Evolutionary conservation across 2,329 filamentous ascomycete species (phyloP).

Genomic region (Pseudogymnoascus sp.): DNA sequence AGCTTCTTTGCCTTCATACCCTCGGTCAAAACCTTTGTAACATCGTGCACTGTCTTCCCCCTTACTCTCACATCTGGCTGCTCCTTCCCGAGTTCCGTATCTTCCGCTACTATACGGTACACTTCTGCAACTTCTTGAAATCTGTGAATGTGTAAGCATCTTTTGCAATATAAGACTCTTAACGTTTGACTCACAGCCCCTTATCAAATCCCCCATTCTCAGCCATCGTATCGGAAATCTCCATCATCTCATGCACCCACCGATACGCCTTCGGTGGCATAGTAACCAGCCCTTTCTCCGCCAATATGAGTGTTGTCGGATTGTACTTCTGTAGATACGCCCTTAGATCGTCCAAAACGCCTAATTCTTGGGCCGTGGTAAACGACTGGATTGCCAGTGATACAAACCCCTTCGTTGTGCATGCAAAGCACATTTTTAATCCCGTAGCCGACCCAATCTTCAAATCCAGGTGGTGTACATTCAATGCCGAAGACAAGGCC

Average conservation of each 20-base stretch:
- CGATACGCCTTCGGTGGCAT: constrained; percentile 67
- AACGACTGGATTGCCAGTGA: constrained; percentile 61
- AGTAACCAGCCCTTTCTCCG: constrained; percentile 43
- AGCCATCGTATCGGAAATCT: constrained; percentile 58
- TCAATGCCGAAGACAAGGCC: constrained; percentile 32
- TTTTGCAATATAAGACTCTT: not conserved
- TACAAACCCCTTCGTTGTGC: constrained; percentile 52
- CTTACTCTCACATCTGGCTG: constrained; percentile 44
- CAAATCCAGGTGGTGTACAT: constrained; percentile 40
- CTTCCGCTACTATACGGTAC: constrained; percentile 51
- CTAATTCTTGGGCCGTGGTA: constrained; percentile 54
- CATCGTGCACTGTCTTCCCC: constrained; percentile 46
- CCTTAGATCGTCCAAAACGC: constrained; percentile 40
- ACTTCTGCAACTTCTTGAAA: constrained; percentile 50
- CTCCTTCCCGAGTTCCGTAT: constrained; percentile 49
- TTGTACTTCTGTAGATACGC: constrained; percentile 6
- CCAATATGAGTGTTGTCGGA: constrained; percentile 30
- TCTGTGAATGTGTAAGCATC: not conserved
- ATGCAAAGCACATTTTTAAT: constrained; percentile 57
- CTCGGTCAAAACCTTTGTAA: constrained; percentile 39
- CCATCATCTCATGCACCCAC: constrained; percentile 67
- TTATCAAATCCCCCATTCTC: constrained; percentile 45
- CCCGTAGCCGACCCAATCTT: constrained; percentile 46
- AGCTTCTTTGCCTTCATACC: constrained; percentile 38
- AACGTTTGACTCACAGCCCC: not conserved